A percentile compares a stretch with the other conserved stretches of the same genome.
These are phyloP conservation scores for Conticribra weissflogii DNA, from an alignment of 108 stramenopile species.

Conservation along the genomic window DNA sequence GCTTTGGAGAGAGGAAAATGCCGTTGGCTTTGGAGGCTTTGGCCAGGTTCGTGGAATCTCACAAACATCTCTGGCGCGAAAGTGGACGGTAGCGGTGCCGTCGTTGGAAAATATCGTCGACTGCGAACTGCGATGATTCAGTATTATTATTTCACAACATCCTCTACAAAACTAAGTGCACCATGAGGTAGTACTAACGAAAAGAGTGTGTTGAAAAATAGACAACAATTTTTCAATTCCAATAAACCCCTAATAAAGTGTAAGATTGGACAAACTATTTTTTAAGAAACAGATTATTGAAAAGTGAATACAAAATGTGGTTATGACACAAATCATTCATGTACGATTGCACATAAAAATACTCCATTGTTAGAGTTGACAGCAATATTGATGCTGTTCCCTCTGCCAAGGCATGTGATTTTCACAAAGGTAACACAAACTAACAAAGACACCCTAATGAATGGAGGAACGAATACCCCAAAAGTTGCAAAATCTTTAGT, in stretches of 20 bases:
- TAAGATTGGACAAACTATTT: neutral
- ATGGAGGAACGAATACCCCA: no score
- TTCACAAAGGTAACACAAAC: no score
- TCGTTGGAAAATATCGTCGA: neutral
- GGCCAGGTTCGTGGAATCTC: conserved; percentile 48
- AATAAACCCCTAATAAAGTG: no score
- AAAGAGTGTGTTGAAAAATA: neutral
- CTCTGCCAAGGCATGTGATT: no score
- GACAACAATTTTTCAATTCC: neutral
- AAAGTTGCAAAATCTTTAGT: no score
- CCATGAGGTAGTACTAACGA: no score
- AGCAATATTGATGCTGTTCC: no score
- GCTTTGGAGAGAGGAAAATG: conserved; percentile 72
- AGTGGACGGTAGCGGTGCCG: conserved; percentile 44
- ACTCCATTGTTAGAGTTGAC: no score
- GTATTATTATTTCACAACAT: no score
- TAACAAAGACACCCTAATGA: no score
- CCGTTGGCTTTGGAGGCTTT: conserved; percentile 61
- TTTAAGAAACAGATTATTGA: neutral
- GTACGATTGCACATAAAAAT: neutral
- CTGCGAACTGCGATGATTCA: neutral
- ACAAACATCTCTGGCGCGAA: conserved; percentile 45
- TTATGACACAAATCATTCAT: neutral
- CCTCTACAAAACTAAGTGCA: no score
- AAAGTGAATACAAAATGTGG: no score